Base-by-base conservation (phyloP, 352 stramenopile species). In the Phytophthora constricta region DNA sequence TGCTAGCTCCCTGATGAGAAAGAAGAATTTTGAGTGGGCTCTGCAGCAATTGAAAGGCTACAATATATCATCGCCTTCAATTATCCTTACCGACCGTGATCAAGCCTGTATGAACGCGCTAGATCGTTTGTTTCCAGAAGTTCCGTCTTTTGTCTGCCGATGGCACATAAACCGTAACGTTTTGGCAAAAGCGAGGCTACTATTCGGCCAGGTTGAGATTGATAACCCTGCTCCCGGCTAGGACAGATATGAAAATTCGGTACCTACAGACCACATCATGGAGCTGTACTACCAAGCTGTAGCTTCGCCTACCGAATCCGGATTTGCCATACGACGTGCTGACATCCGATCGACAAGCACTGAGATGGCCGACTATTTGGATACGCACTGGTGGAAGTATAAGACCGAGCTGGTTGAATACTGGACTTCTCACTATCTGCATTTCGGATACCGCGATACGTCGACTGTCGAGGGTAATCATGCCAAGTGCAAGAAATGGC, bases 101-200 rank as follows among this genome's bases (percentile, higher is more conserved):
- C 46, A 37, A 5, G 54, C 53, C 1, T 70, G 47, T 25, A 53
- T 70, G 48, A 61, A 70, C 34, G 55, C 54, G 11, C 11, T 70
- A 1, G 39, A 64, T 13, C 5, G 7, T 4, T 23, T 54, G 10
- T 60, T 70, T 45, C 41, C 26, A 2, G 26, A 17, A 1, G 41
- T 46, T 17, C 27, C 39, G 41, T 43, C 34, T 7, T 16, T 65
- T 1, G 33, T 70, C 7, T 65, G 53, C 11, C 48, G 55, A 4
- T 70, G 62, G 26, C 62, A 70, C 22, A 70, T 70, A 48, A 56
- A 70, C 51, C 54, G 62, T 2, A 65, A 70, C 17, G 48, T 61
- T 1, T 25, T 62, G 2, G 34, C 45, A 0, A 58, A 68, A 9
- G 37, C 60, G 0, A 28, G 50, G 11, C n/a, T 27, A 8, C 8